Evolutionary conservation across 2,329 filamentous ascomycete genomes (phyloP).

Genomic region (Scorias spongiosa): DNA sequence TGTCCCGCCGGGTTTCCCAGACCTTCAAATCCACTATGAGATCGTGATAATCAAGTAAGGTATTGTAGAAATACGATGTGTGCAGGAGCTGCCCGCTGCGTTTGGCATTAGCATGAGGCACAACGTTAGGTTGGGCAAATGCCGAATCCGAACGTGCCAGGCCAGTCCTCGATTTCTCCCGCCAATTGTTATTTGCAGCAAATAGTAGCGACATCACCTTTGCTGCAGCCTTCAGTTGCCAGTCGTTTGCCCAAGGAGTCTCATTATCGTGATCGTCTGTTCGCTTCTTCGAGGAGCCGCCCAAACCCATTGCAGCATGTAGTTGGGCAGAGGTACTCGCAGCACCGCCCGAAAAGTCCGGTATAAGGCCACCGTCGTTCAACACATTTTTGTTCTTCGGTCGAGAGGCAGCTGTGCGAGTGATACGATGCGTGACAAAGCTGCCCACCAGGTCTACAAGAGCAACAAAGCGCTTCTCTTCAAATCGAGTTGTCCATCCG

Average conservation of each 20-base stretch:
- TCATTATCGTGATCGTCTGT: slow-evolving; percentile 38
- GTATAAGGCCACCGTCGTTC: slow-evolving; percentile 52
- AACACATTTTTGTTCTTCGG: slow-evolving; percentile 46
- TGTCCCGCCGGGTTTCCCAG: slow-evolving; percentile 62
- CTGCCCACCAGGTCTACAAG: slow-evolving; percentile 62
- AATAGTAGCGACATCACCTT: slow-evolving; percentile 70
- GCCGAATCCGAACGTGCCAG: slow-evolving; percentile 2
- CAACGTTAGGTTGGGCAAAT: slow-evolving; percentile 1
- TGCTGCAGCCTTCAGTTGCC: slow-evolving; percentile 73
- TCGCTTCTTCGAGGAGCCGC: slow-evolving; percentile 33
- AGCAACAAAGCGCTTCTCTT: slow-evolving; percentile 50
- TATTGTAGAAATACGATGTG: slow-evolving; percentile 77
- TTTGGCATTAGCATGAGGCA: slow-evolving; percentile 21
- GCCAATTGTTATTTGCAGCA: slow-evolving; percentile 54
- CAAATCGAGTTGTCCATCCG: slow-evolving; percentile 61
- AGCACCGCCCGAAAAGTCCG: slow-evolving; percentile 52
- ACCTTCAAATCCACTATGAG: slow-evolving; percentile 72
- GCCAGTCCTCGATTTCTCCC: slow-evolving; percentile 6
- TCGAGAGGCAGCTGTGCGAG: slow-evolving; percentile 49
- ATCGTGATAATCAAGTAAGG: slow-evolving; percentile 72
- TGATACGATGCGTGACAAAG: slow-evolving; percentile 69
- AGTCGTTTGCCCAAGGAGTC: slow-evolving; percentile 61
- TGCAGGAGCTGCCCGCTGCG: slow-evolving; percentile 50
- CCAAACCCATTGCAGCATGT: slow-evolving; percentile 56
- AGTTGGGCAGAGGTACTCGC: slow-evolving; percentile 51